Conservation (phyloP, 2,329 filamentous ascomycete species). For the Pseudocercospora fijiensis region DNA sequence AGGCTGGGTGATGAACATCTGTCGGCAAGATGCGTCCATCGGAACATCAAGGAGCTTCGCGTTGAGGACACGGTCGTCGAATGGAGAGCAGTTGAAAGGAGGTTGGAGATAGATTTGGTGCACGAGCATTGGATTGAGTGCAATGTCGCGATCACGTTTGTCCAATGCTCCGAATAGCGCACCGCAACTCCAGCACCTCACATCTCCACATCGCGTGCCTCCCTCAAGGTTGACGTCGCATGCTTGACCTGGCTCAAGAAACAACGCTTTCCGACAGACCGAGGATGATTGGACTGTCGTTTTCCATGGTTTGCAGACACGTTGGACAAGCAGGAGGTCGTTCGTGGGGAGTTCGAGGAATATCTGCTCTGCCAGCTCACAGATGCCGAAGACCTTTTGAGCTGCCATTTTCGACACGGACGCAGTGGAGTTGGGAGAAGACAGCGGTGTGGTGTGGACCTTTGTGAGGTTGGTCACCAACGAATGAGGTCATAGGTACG, state of each 20-base stretch:
- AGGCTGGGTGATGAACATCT: constrained; percentile 2
- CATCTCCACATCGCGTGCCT: neutral
- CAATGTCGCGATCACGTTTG: neutral
- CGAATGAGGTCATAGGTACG: too few species aligned
- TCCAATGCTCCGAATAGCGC: too few species aligned
- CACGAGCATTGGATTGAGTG: neutral
- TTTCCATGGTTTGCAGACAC: neutral
- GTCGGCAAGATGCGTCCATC: neutral
- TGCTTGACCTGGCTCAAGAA: neutral
- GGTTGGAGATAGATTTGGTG: neutral
- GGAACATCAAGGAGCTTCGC: neutral
- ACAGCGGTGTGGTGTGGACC: too few species aligned
- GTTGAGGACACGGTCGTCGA: neutral
- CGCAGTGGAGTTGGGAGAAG: too few species aligned
- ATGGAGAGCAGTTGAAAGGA: neutral
- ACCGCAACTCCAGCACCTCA: neutral
- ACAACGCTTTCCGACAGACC: neutral
- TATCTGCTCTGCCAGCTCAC: constrained; percentile 16
- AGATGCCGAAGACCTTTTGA: constrained; percentile 7
- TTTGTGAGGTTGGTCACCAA: too few species aligned
- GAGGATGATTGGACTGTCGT: neutral
- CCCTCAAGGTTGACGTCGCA: constrained; percentile 1
- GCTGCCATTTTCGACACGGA: neutral
- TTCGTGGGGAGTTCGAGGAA: neutral
- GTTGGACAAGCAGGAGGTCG: constrained; percentile 8